Percentiles rank a stretch among this genome's conserved stretches.
These are phyloP conservation scores for Eutypella sp. DNA, from an alignment of 2,329 filamentous ascomycete species.

Conservation along the genomic window DNA sequence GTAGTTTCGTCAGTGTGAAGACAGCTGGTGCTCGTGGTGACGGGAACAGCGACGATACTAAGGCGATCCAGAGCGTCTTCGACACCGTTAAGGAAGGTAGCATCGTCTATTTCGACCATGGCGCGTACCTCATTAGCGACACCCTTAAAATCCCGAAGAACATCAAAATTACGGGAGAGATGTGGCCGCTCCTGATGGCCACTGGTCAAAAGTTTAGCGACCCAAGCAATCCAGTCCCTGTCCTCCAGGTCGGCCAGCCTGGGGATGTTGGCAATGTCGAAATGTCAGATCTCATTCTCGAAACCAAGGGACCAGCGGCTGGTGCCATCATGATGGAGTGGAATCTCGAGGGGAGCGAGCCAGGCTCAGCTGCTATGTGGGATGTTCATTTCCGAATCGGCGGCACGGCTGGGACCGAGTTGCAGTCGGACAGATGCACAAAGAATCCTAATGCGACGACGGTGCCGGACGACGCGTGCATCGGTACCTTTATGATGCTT, in stretches of 20 bases:
- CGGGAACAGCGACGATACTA: constrained; percentile 80
- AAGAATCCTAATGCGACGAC: constrained; percentile 67
- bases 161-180: constrained; percentile 83
- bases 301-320: constrained; percentile 75
- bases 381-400: constrained; percentile 95
- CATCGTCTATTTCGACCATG: constrained; percentile 71
- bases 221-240: constrained; percentile 69
- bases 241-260: constrained; percentile 75
- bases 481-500: constrained; percentile 67
- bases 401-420: constrained; percentile 75
- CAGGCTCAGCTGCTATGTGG: constrained; percentile 78
- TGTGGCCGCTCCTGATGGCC: constrained; percentile 87
- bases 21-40: constrained; percentile 80
- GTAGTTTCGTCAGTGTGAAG: constrained; percentile 78
- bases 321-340: constrained; percentile 90
- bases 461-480: constrained; percentile 60
- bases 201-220: constrained; percentile 69
- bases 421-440: constrained; percentile 74
- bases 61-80: constrained; percentile 73
- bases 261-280: constrained; percentile 78
- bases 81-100: constrained; percentile 59
- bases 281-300: constrained; percentile 81
- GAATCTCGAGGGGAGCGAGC: constrained; percentile 67
- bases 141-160: constrained; percentile 72
- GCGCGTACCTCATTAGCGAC: constrained; percentile 64